Conservation (phyloP, 306 rosid species). For the Carpinus fangiana region DNA sequence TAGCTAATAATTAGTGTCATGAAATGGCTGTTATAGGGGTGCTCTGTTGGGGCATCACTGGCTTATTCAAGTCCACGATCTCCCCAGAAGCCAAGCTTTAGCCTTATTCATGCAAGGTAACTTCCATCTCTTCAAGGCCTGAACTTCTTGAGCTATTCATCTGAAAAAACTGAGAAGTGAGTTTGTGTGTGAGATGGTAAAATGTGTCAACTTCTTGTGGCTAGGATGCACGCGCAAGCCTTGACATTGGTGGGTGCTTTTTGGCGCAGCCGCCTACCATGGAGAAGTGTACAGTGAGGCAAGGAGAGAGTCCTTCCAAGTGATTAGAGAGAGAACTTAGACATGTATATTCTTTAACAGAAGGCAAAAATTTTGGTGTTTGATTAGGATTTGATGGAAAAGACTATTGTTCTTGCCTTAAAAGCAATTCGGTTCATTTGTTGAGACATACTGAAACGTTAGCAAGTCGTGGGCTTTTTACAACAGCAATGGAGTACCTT, state of each 20-base stretch:
- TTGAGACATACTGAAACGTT: conserved; percentile 55
- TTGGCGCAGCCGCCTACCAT: conserved; percentile 51
- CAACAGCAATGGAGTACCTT: conserved; percentile 82
- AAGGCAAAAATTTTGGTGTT: too few relatives aligned
- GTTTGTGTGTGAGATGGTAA: too few relatives aligned
- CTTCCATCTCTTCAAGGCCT: neutral
- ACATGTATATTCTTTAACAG: too few relatives aligned
- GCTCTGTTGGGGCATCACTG: conserved; percentile 72
- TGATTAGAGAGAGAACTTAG: too few relatives aligned
- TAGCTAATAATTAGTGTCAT: neutral
- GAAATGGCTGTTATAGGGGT: conserved; percentile 40
- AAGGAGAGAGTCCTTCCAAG: too few relatives aligned
- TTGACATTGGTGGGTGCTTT: conserved; percentile 75
- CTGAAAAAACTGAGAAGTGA: too few relatives aligned
- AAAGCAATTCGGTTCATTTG: too few relatives aligned
- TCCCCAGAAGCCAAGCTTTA: conserved; percentile 71
- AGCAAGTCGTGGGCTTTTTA: conserved; percentile 83
- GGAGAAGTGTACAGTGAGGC: too few relatives aligned
- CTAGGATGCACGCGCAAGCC: too few relatives aligned
- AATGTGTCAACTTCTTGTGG: neutral
- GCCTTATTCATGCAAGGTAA: conserved; percentile 86
- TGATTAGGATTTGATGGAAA: too few relatives aligned
- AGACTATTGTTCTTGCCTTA: too few relatives aligned
- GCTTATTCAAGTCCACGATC: conserved; percentile 48
- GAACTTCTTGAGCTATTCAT: too few relatives aligned